phyloP scores from a whole-genome alignment of 352 stramenopile genomes.

The Phytophthora pluvialis region DNA sequence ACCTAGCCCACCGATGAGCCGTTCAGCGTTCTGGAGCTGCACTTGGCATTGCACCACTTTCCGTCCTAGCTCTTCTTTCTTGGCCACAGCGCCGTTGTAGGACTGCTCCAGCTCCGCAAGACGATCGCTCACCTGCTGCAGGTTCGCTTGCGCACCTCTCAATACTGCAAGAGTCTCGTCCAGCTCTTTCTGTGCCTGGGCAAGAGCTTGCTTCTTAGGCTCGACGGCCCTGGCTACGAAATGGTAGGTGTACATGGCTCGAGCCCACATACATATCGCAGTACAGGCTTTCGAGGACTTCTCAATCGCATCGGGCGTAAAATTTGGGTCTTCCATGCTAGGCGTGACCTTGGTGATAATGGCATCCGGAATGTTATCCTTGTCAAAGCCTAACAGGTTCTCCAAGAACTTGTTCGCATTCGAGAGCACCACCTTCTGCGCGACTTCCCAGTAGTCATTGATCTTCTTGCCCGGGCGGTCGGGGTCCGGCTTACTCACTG shows the following conservation, averaged over 20 bases:
- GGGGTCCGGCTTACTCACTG: slow-evolving; percentile 87
- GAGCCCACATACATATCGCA: slow-evolving; percentile 94
- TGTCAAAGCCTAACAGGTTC: slow-evolving; percentile 90
- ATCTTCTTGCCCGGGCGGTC: slow-evolving; percentile 92
- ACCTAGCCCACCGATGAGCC: slow-evolving; percentile 82
- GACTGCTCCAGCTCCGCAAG: slow-evolving; percentile 85
- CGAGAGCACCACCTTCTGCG: slow-evolving; percentile 90
- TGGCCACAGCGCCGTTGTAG: slow-evolving; percentile 85
- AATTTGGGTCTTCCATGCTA: slow-evolving; percentile 92
- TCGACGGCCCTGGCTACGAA: slow-evolving; percentile 92
- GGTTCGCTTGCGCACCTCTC: slow-evolving; percentile 76
- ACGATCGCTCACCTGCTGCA: slow-evolving; percentile 88
- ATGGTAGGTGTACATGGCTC: slow-evolving; percentile 95
- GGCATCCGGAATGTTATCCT: slow-evolving; percentile 93
- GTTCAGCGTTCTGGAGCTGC: slow-evolving; percentile 89
- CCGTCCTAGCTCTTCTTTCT: slow-evolving; percentile 91
- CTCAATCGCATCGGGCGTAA: slow-evolving; percentile 91
- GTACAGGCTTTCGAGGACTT: slow-evolving; percentile 93
- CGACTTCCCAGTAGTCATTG: slow-evolving; percentile 92
- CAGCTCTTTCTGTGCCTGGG: slow-evolving; percentile 82
- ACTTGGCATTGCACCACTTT: slow-evolving; percentile 92
- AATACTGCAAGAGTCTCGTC: slow-evolving; percentile 88
- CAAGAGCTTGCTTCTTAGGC: slow-evolving; percentile 91
- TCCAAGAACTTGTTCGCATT: slow-evolving; percentile 94
- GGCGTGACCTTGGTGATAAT: slow-evolving; percentile 84